Base-by-base conservation (phyloP, 106 monocot genomes). In the Allium cepa region DNA sequence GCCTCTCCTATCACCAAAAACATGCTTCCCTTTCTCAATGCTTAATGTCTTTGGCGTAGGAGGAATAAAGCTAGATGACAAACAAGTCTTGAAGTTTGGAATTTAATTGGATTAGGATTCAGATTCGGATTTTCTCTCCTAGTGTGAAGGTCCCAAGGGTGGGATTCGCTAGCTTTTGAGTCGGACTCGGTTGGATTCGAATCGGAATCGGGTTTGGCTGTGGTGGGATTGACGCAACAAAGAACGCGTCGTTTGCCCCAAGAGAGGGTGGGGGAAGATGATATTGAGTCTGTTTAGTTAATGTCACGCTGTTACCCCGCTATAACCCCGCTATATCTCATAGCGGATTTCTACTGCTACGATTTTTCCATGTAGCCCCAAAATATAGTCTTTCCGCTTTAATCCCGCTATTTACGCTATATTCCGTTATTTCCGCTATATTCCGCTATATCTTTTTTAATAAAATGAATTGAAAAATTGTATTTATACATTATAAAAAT, bases 221-320 rank as follows among this genome's bases (percentile, higher is more conserved):
- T 18, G 14, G 57, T 22, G 18, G 13, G 22, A 57, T 73, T 73
- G 59, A 74, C 66, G 74, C 74, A 74, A 9, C 74, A 66, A 11
- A 74, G 57, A 16, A 74, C 58, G 49, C 49, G 65, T 64, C 66
- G 73, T 57, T 57, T 73, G n/a, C 73, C 65, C 73, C 65, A 73
- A 17, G 63, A 46, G 7, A 66, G 66, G 9, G 49, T 51, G 66
- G 46, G 73, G 64, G 45, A 73, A 73, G 64, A 49, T 65, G 64
- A 73, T 66, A 53, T 73, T 73, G 64, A n/a, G n/a, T n/a, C n/a
- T n/a, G n/a, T n/a, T n/a, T n/a, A n/a, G n/a, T n/a, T n/a, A n/a
- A n/a, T n/a, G n/a, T n/a, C n/a, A n/a, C n/a, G n/a, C n/a, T n/a
- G n/a, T n/a, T n/a, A n/a, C n/a, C n/a, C n/a, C n/a, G n/a, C n/a